phyloP scores from a whole-genome alignment of 176 grass and related monocot genomes.

The Puccinellia tenuiflora region DNA sequence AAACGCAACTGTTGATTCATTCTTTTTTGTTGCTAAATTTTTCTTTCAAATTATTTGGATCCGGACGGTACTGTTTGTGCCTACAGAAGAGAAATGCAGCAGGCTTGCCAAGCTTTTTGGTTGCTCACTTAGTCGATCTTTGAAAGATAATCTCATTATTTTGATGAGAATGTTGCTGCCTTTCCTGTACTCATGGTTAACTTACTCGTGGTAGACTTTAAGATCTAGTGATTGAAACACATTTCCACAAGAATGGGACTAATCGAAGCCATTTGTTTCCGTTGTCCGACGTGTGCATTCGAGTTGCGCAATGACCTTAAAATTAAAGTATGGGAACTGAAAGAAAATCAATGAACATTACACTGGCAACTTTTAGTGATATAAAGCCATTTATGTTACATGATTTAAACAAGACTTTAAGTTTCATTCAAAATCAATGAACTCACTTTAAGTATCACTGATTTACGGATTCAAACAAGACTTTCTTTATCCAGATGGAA shows the following conservation, averaged over 20 bases:
- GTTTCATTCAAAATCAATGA: too few relatives aligned
- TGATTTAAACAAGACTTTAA: too few relatives aligned
- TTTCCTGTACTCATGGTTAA: not conserved
- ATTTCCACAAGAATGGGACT: not conserved
- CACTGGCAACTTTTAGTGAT: too few relatives aligned
- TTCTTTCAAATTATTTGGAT: not conserved
- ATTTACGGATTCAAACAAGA: not conserved
- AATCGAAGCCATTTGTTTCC: too few relatives aligned
- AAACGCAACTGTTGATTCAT: conserved; percentile 15
- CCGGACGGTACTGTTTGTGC: conserved; percentile 28
- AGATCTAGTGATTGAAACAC: not conserved
- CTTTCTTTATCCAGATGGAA: not conserved
- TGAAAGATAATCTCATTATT: not conserved
- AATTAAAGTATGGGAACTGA: too few relatives aligned
- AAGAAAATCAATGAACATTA: too few relatives aligned
- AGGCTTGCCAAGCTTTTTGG: not conserved
- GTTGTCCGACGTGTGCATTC: too few relatives aligned
- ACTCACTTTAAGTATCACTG: not conserved
- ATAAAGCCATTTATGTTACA: too few relatives aligned
- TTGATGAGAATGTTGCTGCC: not conserved
- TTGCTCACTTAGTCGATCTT: conserved; percentile 3
- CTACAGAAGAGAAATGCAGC: not conserved
- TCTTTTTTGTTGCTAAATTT: not conserved
- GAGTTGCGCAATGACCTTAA: too few relatives aligned
- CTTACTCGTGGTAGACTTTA: not conserved